These are phyloP conservation scores for Citrus glauca DNA, from an alignment of 345 rosid genomes.

Conservation along the genomic window DNA sequence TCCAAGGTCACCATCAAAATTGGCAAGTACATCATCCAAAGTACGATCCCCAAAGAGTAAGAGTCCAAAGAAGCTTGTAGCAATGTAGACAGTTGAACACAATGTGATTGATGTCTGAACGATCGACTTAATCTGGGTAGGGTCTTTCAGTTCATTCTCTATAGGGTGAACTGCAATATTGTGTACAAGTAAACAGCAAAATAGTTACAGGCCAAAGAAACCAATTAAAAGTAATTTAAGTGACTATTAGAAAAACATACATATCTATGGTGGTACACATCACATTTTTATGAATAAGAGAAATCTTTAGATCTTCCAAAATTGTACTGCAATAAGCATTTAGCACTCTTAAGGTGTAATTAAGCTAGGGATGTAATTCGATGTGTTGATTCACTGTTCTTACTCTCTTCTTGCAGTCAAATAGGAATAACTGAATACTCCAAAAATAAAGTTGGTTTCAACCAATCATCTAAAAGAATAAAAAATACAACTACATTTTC, in stretches of 20 bases:
- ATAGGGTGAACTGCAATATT: slow-evolving; percentile 60
- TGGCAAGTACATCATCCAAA: slow-evolving; percentile 63
- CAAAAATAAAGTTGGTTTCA: not conserved
- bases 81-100: slow-evolving; percentile 53
- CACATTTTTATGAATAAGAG: not conserved
- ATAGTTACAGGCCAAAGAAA: slow-evolving; percentile 1
- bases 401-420: not conserved
- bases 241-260: not conserved
- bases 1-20: slow-evolving; percentile 68
- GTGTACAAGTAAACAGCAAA: not conserved
- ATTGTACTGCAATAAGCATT: not conserved
- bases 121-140: slow-evolving; percentile 54
- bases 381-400: not conserved
- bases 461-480: not conserved
- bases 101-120: slow-evolving; percentile 48
- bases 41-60: slow-evolving; percentile 63
- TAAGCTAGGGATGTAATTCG: not conserved
- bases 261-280: not conserved
- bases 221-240: not conserved
- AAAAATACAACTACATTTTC: not conserved
- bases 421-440: not conserved
- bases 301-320: not conserved
- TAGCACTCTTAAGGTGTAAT: not conserved
- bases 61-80: slow-evolving; percentile 67
- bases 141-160: slow-evolving; percentile 58